Evolutionary conservation across 1,284 basidiomycete species (phyloP), one percentile per base, ranked within the genome.

Genomic region (Rhodotorula glutinis): DNA sequence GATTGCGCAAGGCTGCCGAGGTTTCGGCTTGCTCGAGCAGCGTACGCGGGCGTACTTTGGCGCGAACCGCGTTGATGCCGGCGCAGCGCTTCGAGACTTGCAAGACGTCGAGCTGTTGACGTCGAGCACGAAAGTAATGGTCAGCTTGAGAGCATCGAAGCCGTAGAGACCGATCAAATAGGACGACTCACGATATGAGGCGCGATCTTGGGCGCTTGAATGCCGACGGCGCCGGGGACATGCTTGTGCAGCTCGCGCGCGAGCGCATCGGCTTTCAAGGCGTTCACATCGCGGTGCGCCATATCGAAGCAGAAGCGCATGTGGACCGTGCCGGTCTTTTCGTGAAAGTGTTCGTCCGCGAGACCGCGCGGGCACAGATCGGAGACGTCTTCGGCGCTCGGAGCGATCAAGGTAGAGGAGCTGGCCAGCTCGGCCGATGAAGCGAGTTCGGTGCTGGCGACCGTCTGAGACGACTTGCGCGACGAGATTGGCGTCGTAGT

Each of bases 261-360:
- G 23, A 57, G 27, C 33, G 62, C 59, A 30, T 71, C 67, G 21
- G 66, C 62, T 44, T 69, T 64, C 33, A 69, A 53, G 0, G 49
- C 63, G 25, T 66, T 41, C 0, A 69, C 41, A 14, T 65, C 62
- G 7, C 66, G 58, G 25, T 71, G 70, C 8, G 66, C 66, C 58
- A 70, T 60, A 38, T 70, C 65, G 53, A 30, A 62, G 23, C 47
- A 53, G 53, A 70, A 70, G 2, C 47, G 53, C 17, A 64, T 33
- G 10, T 25, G 21, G 16, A 29, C 17, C 8, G 11, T 27, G 10
- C 30, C 13, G 2, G 47, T 23, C 4, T 29, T 11, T 2, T 52
- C 57, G 40, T 10, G 13, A 19, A 23, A 43, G 16, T 47, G 51
- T 11, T 8, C n/a, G 41, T 25, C 41, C 47, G 46, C 9, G n/a